Evolutionary conservation across 768 basidiomycete genomes (phyloP).

Genomic region (Lentinula aciculospora): DNA sequence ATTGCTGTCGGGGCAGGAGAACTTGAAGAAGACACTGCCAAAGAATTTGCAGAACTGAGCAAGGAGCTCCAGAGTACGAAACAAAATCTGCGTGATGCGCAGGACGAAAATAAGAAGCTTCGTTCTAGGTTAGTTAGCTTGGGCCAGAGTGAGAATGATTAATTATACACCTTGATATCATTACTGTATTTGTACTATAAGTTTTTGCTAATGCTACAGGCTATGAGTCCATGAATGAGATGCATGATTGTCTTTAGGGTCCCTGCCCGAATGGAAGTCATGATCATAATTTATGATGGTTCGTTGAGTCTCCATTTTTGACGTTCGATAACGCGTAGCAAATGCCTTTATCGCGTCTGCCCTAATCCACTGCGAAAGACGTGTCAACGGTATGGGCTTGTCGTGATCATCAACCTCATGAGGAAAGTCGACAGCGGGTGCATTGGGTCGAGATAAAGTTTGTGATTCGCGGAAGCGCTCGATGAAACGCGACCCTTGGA

Average conservation of each 20-base stretch:
- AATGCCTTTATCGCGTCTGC: constrained; percentile 26
- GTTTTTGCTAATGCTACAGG: constrained; percentile 6
- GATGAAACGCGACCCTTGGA: constrained; percentile 35
- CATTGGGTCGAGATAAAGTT: constrained; percentile 25
- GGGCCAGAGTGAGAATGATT: constrained; percentile 18
- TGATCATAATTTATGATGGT: neutral
- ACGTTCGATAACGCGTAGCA: neutral
- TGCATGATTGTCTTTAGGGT: constrained; percentile 4
- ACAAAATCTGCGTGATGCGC: constrained; percentile 36
- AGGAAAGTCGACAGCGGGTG: constrained; percentile 33
- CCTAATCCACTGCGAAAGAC: constrained; percentile 46
- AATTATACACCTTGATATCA: too few relatives aligned
- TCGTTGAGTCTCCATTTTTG: neutral
- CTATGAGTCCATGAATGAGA: neutral
- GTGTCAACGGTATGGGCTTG: constrained; percentile 49
- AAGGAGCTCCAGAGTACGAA: constrained; percentile 40
- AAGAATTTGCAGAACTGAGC: constrained; percentile 44
- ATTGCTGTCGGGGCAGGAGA: constrained; percentile 75
- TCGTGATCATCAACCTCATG: constrained; percentile 39
- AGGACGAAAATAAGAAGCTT: constrained; percentile 52
- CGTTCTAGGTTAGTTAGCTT: constrained; percentile 29
- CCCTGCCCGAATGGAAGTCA: neutral
- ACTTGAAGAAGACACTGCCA: constrained; percentile 48
- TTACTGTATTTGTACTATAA: neutral
- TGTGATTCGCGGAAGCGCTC: constrained; percentile 33